Evolutionary conservation across 768 basidiomycete species (phyloP).

Genomic region (Hydnomerulius pinastri): DNA sequence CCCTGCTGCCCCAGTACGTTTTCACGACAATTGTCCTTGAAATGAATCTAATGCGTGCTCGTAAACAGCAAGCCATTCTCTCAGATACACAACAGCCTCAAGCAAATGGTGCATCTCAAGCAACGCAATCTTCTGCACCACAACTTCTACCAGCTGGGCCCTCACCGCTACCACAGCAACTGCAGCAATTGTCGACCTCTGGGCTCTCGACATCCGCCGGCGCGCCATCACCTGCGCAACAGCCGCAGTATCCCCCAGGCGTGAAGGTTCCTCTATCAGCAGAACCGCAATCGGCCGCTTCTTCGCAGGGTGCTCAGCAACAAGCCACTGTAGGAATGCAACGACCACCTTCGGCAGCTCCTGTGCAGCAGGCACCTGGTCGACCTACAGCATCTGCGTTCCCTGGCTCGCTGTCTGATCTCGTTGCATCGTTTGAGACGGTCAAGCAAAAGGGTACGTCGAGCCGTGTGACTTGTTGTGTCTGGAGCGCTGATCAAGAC

Average conservation of each 20-base stretch:
- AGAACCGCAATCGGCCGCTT: conserved; percentile 45
- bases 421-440: conserved; percentile 92
- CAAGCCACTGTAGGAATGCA: conserved; percentile 44
- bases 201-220: conserved; percentile 12
- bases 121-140: conserved; percentile 27
- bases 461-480: conserved; percentile 15
- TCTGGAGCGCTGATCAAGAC: neutral
- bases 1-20: conserved; percentile 45
- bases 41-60: conserved; percentile 19
- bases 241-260: conserved; percentile 67
- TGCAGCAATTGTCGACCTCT: conserved; percentile 40
- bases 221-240: conserved; percentile 28
- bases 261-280: conserved; percentile 52
- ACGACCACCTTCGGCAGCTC: conserved; percentile 54
- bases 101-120: conserved; percentile 34
- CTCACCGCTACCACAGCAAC: conserved; percentile 53
- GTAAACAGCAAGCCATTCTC: conserved; percentile 39
- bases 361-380: conserved; percentile 43
- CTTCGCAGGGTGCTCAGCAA: conserved; percentile 26
- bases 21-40: conserved; percentile 3
- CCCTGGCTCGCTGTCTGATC: conserved; percentile 86
- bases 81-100: conserved; percentile 41
- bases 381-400: conserved; percentile 52
- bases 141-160: conserved; percentile 40
- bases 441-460: conserved; percentile 98